Conservation (phyloP, 495 filamentous ascomycete species). For the Penicillium coffeae region DNA sequence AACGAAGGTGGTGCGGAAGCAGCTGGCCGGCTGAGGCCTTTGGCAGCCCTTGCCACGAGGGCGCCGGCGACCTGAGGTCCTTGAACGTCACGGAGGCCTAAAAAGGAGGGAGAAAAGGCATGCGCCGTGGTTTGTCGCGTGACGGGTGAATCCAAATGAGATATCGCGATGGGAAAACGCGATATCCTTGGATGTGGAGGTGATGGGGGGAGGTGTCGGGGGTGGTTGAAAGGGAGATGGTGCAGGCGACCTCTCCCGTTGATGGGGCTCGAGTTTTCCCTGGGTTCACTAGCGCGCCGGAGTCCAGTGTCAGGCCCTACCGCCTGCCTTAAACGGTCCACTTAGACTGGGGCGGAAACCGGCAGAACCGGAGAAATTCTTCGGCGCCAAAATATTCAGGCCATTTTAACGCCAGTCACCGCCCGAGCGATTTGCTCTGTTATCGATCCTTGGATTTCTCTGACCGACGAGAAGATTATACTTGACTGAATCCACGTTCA, state of each 20-base stretch:
- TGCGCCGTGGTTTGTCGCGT: constrained; percentile 25
- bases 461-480: not conserved
- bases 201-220: constrained; percentile 32
- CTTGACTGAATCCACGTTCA: not conserved
- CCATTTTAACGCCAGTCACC: not conserved
- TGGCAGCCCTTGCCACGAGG: constrained; percentile 54
- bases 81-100: constrained; percentile 39
- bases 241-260: constrained; percentile 39
- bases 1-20: constrained; percentile 34
- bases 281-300: constrained; percentile 24
- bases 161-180: constrained; percentile 45
- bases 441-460: constrained; percentile 11
- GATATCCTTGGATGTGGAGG: constrained; percentile 36
- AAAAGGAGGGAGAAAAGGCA: constrained; percentile 27
- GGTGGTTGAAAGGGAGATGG: constrained; percentile 42
- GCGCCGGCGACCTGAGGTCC: constrained; percentile 45
- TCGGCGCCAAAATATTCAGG: not conserved
- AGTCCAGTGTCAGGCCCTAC: constrained; percentile 2
- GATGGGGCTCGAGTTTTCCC: constrained; percentile 48
- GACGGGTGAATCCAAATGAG: constrained; percentile 18
- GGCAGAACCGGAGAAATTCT: constrained; percentile 4
- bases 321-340: not conserved
- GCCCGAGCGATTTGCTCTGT: not conserved
- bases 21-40: constrained; percentile 48
- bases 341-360: not conserved